Evolutionary conservation across 495 filamentous ascomycete species (phyloP).

Genomic region (Penicillium turbatum): DNA sequence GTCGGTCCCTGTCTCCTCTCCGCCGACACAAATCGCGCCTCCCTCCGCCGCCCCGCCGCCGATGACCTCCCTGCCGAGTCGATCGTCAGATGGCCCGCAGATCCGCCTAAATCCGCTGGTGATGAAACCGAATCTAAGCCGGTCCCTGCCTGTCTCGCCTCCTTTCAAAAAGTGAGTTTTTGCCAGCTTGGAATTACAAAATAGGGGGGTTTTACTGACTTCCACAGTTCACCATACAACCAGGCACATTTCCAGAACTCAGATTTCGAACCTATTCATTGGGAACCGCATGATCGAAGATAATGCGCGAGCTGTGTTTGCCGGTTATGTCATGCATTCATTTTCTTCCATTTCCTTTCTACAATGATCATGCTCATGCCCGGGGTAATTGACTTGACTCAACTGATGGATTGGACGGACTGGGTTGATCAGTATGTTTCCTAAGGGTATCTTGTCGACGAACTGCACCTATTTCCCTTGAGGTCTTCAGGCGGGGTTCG

Average conservation of each 20-base stretch:
- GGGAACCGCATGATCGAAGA: slow-evolving; percentile 39
- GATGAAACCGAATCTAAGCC: slow-evolving; percentile 45
- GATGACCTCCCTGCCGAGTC: slow-evolving; percentile 35
- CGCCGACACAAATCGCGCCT: slow-evolving; percentile 19
- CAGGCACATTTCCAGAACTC: slow-evolving; percentile 78
- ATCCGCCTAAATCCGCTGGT: slow-evolving; percentile 48
- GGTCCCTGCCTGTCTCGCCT: slow-evolving; percentile 40
- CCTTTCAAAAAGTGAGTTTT: slow-evolving; percentile 44
- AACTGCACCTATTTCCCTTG: not conserved
- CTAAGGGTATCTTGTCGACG: not conserved
- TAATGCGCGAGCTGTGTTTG: not conserved
- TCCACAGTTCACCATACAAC: slow-evolving; percentile 65
- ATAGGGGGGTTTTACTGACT: slow-evolving; percentile 35
- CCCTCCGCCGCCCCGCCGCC: slow-evolving; percentile 35
- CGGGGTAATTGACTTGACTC: not conserved
- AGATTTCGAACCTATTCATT: slow-evolving; percentile 71
- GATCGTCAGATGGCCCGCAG: slow-evolving; percentile 39
- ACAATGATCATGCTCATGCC: not conserved
- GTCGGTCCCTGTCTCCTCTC: slow-evolving; percentile 32
- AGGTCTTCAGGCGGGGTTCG: not conserved
- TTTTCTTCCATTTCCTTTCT: not conserved
- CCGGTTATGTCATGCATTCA: not conserved
- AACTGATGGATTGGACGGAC: not conserved
- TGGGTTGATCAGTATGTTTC: not conserved
- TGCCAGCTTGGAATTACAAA: not conserved